Conservation (phyloP, 2,329 filamentous ascomycete species). For the Xylaria arbuscula region DNA sequence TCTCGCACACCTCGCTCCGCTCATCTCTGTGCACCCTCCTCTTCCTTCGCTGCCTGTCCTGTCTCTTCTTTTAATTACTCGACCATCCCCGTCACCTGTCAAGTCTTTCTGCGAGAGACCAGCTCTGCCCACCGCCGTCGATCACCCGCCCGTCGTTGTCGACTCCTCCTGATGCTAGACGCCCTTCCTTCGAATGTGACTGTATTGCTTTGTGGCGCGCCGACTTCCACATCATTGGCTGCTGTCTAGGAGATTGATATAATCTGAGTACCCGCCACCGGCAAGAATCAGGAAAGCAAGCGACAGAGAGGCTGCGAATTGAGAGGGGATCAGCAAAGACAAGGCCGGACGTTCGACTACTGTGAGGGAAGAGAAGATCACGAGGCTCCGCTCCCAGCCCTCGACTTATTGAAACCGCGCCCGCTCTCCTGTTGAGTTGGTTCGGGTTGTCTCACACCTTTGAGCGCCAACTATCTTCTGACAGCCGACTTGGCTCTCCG, state of each 20-base stretch:
- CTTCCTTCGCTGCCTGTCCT: conserved; percentile 30
- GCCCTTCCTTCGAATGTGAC: conserved; percentile 29
- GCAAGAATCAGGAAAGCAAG: conserved; percentile 16
- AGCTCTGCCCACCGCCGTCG: conserved; percentile 29
- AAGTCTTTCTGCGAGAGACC: conserved; percentile 36
- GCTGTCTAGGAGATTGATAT: conserved; percentile 25
- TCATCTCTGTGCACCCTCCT: conserved; percentile 32
- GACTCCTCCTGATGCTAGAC: conserved; percentile 22
- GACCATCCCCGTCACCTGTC: conserved; percentile 35
- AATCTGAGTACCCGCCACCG: conserved; percentile 13
- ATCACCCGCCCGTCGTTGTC: conserved; percentile 27
- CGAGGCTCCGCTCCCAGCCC: neutral
- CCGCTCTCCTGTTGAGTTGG: conserved; percentile 8
- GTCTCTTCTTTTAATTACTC: conserved; percentile 35
- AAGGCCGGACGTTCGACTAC: conserved; percentile 3
- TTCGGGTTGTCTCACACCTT: neutral
- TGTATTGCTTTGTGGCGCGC: conserved; percentile 27
- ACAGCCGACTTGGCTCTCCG: conserved; percentile 17
- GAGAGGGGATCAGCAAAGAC: conserved; percentile 12
- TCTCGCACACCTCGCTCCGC: conserved; percentile 33
- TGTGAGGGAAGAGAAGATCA: neutral
- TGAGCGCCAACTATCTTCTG: conserved; percentile 13
- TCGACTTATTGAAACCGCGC: neutral
- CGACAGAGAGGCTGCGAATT: conserved; percentile 8
- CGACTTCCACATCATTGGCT: conserved; percentile 26